Base-by-base conservation (phyloP, 805 yeast genomes). In the Ogataea henricii region DNA sequence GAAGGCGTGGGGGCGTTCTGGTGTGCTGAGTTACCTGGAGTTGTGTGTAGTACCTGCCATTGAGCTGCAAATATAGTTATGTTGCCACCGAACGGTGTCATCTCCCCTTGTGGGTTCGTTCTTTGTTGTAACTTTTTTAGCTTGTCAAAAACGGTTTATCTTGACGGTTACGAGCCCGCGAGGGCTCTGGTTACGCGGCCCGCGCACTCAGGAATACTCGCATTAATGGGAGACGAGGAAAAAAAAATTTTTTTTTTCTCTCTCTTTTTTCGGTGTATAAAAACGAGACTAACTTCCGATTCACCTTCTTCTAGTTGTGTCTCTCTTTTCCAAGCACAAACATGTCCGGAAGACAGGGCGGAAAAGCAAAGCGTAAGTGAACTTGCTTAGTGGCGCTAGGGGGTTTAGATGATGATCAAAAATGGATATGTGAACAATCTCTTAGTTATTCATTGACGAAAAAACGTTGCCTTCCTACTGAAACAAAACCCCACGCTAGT, bases 281-380 rank as follows among this genome's bases (percentile, higher is more conserved):
- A 36, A 36, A 22, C 17, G n/a, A 16, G 18, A 37, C 21, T 5
- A 10, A 3, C 23, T 37, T 14, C 14, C 14, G 21, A 10, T 12
- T 8, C n/a, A 6, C 30, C n/a, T 12, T 27, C n/a, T 12, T 27
- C 10, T 14, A 12, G 10, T 27, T 14, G 13, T 27, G 4, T 9
- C 10, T 12, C 23, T 26, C 20, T 22, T 13, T 25, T 12, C 23
- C 17, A n/a, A 27, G 7, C 23, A 22, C n/a, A 18, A 46, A 37
- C 10, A 89, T 90, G 96, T 89, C 96, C 43, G 90, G 96, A 62
- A 90, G 97, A 76, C 97, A 91, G 77, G 97, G 97, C 66, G 97
- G 97, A 64, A 91, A 91, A 69, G 83, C 91, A 51, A 91, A 91
- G 82, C 97, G 90, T 73, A 64, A 51, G 82, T 71, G 40, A 35